A percentile compares a stretch with the other conserved stretches of the same genome.
Conservation (phyloP, 805 yeast genomes). For the Ogataea paradorogensis region DNA sequence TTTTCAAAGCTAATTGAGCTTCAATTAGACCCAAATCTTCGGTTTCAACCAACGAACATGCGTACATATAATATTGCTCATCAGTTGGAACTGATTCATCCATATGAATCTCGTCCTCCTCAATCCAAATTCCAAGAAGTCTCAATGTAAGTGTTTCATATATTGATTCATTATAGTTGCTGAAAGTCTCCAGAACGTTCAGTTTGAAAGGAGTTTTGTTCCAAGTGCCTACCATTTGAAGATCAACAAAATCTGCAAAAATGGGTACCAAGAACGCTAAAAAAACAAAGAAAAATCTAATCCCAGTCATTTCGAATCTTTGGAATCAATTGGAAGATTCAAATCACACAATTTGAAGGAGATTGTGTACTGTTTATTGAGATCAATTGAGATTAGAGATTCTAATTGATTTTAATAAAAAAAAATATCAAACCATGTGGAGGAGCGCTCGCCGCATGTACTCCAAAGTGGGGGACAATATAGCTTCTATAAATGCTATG, state of each 20-base stretch:
- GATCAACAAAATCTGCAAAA: slow-evolving; percentile 23
- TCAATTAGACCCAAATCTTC: slow-evolving; percentile 32
- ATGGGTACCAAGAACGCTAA: neutral
- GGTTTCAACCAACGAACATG: slow-evolving; percentile 16
- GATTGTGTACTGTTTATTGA: neutral
- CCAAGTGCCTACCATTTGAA: slow-evolving; percentile 41
- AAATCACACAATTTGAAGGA: neutral
- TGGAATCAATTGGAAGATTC: no score
- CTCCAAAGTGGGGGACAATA: slow-evolving; percentile 2
- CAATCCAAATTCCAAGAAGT: slow-evolving; percentile 25
- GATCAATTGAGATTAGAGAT: neutral
- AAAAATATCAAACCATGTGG: slow-evolving; percentile 2
- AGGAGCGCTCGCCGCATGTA: slow-evolving; percentile 3
- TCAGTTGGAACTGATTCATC: slow-evolving; percentile 26
- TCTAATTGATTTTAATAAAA: neutral
- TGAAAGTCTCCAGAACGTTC: slow-evolving; percentile 40
- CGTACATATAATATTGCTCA: slow-evolving; percentile 24
- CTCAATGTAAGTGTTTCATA: slow-evolving; percentile 35
- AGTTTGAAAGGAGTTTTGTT: slow-evolving; percentile 39
- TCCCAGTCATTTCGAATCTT: neutral
- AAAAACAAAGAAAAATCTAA: slow-evolving; percentile 1
- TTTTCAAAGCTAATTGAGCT: slow-evolving; percentile 45
- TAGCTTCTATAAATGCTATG: neutral
- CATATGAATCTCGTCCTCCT: slow-evolving; percentile 26
- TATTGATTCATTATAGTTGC: slow-evolving; percentile 35